These are phyloP conservation scores for Cymbopogon flexuosus DNA, from an alignment of 202 grass and related monocot genomes.

Conservation along the genomic window DNA sequence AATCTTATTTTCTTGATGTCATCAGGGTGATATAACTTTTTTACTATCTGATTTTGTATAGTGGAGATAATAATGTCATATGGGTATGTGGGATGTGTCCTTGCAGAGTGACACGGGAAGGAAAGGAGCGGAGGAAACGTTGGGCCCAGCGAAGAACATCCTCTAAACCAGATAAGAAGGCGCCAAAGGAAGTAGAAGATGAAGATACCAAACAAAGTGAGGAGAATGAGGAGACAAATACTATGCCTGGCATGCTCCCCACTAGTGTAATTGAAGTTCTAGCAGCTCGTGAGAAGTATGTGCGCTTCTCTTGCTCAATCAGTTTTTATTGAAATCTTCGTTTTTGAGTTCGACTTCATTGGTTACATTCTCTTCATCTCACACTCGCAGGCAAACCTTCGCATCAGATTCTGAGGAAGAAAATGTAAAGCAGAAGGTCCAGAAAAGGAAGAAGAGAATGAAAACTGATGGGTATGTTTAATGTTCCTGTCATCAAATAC, in stretches of 20 bases:
- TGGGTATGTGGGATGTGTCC: neutral
- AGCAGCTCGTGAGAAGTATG: conserved; percentile 96
- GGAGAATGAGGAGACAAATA: conserved; percentile 34
- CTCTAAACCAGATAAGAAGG: conserved; percentile 51
- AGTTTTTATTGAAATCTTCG: neutral
- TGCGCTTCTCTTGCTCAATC: conserved; percentile 1
- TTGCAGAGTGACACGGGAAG: conserved; percentile 48
- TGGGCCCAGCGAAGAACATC: conserved; percentile 62
- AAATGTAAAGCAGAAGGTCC: conserved; percentile 44
- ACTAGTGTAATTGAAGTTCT: conserved; percentile 68
- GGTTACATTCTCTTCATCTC: conserved; percentile 10
- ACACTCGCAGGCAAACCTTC: conserved; percentile 57
- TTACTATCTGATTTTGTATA: neutral
- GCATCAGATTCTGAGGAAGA: conserved; percentile 86
- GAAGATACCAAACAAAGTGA: conserved; percentile 37
- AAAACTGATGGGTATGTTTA: conserved; percentile 56
- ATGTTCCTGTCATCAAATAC: neutral
- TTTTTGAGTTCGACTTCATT: neutral
- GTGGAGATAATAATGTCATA: neutral
- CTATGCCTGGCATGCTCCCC: conserved; percentile 70
- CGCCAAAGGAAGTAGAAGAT: conserved; percentile 26
- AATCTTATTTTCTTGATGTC: neutral
- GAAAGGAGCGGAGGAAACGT: conserved; percentile 64
- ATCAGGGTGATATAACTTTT: neutral
- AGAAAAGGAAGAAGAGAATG: conserved; percentile 50